phyloP scores from a whole-genome alignment of 2,329 filamentous ascomycete genomes.

The Apiospora koreana region DNA sequence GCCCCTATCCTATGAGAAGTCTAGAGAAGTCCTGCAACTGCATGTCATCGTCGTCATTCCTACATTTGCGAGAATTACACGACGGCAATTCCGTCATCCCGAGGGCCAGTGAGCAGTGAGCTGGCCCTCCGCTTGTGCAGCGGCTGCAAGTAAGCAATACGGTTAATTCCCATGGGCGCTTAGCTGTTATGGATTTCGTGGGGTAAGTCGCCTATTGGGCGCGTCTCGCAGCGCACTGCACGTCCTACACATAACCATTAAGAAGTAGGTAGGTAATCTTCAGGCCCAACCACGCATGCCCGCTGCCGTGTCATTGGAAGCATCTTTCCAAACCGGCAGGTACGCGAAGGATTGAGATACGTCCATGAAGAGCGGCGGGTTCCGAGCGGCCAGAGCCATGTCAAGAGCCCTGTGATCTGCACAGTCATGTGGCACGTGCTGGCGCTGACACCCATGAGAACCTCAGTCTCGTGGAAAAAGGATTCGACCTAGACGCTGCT shows the following conservation, averaged over 20 bases:
- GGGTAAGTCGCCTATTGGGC: neutral
- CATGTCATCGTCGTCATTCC: slow-evolving; percentile 1
- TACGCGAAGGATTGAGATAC: too few relatives aligned
- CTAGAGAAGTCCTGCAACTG: slow-evolving; percentile 2
- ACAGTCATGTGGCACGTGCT: neutral
- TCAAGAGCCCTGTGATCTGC: neutral
- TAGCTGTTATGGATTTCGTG: neutral
- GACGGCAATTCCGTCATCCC: neutral
- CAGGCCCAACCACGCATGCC: too few relatives aligned
- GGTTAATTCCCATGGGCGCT: neutral
- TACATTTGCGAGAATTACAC: neutral
- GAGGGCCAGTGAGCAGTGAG: neutral
- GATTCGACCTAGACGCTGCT: neutral
- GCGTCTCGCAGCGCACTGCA: neutral
- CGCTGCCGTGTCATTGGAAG: neutral
- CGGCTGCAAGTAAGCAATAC: neutral
- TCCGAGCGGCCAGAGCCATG: neutral
- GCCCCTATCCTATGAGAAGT: neutral
- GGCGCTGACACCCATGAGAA: neutral
- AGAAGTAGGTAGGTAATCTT: too few relatives aligned
- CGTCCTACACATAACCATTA: neutral
- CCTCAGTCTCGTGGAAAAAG: neutral
- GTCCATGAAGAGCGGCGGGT: neutral
- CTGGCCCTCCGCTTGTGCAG: neutral
- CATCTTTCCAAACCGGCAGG: too few relatives aligned